Evolutionary conservation across 2,329 filamentous ascomycete genomes (phyloP), one percentile per base, ranked within the genome.

Genomic region (Trichoderma lentiforme): DNA sequence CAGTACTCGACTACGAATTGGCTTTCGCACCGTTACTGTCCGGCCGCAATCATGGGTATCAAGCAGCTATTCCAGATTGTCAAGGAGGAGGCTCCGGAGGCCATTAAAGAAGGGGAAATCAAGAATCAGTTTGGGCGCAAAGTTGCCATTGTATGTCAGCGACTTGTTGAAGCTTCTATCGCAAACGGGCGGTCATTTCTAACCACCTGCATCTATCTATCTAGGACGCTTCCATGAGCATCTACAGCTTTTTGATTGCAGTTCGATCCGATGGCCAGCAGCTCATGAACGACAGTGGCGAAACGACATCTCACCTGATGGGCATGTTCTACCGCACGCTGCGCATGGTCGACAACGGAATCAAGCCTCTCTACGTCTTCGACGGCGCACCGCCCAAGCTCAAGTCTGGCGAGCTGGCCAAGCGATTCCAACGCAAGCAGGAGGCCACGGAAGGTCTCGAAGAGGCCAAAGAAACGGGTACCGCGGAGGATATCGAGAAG

Each of bases 281-380:
- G 83, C 91, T 99, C 77, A 98, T 91, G 88, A 97, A 92, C 82
- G 96, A 99, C 79, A 92, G 91, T 67, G 96, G 96, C 78, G 94
- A 98, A 82, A 99, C 96, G 2, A 99, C 96, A 1, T 99, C 96
- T 21, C 96, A 99, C 81, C 86, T 99, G 18, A 98, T 99, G 95
- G 96, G 96, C 79, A 95, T 99, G 91, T 99, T 99, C 86, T 99
- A 99, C 86, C 95, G 96, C 77, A 99, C 96, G 3, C 88, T 99
- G 7, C 94, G 96, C 77, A 98, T 99, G 85, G 93, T 98, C 78
- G 96, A 99, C 83, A 98, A 98, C 78, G 96, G 96, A 72, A 98
- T 99, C 85, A 99, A 99, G 81, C 96, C 96, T 1, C 89, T 99
- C 76, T 99, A 97, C 82, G 95, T 99, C 72, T 99, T 99, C 81